phyloP scores from a whole-genome alignment of 768 basidiomycete species.

The Suillus variegatus region DNA sequence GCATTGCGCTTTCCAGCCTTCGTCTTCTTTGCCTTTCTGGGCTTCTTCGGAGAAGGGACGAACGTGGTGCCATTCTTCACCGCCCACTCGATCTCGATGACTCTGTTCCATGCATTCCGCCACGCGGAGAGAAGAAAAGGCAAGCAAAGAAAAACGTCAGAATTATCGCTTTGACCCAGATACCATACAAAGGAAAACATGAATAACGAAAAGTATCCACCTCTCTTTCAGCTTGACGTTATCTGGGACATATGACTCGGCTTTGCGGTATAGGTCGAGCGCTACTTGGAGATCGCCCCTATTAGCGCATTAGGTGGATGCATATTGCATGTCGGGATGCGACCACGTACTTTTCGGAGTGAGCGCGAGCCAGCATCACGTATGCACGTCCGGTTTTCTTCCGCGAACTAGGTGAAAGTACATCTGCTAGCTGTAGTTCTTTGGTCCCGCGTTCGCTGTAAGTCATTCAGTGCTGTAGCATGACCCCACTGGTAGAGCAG shows the following conservation, averaged over 20 bases:
- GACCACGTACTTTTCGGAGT: slow-evolving; percentile 71
- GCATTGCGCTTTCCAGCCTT: slow-evolving; percentile 18
- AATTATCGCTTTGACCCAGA: slow-evolving; percentile 39
- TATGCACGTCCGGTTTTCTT: slow-evolving; percentile 85
- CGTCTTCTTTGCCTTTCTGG: slow-evolving; percentile 38
- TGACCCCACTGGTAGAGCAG: background rate
- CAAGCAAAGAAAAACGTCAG: slow-evolving; percentile 43
- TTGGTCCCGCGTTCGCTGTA: slow-evolving; percentile 61
- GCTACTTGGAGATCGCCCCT: slow-evolving; percentile 84
- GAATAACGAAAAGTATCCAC: slow-evolving; percentile 75
- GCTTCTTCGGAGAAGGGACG: slow-evolving; percentile 54
- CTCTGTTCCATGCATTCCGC: slow-evolving; percentile 43
- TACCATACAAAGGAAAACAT: slow-evolving; percentile 62
- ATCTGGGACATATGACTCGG: slow-evolving; percentile 82
- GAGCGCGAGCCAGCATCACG: slow-evolving; percentile 78
- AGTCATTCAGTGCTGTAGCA: slow-evolving; percentile 16
- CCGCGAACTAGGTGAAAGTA: slow-evolving; percentile 69
- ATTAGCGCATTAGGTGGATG: background rate
- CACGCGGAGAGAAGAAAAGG: slow-evolving; percentile 13
- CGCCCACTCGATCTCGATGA: slow-evolving; percentile 82
- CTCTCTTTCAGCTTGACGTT: slow-evolving; percentile 85
- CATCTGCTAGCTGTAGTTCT: slow-evolving; percentile 60
- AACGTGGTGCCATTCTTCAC: slow-evolving; percentile 63
- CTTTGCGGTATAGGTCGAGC: slow-evolving; percentile 80
- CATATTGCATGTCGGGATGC: background rate